Conservation (phyloP, 768 basidiomycete genomes). For the Boletellus ananiceps region DNA sequence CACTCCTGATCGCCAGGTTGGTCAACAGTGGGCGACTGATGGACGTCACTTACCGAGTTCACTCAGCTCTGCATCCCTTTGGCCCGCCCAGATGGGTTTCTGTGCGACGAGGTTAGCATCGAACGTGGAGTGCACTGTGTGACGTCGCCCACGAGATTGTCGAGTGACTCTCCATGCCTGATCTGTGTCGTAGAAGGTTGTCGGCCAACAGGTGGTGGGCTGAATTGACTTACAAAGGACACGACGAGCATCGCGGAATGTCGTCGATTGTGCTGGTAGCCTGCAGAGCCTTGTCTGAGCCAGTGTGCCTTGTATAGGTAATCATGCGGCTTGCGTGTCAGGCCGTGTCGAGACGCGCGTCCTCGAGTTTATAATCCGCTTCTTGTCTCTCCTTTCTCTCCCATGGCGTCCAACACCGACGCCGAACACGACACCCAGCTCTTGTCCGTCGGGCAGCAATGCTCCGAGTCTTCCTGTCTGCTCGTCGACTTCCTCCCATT, state of each 20-base stretch:
- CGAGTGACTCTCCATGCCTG: slow-evolving; percentile 73
- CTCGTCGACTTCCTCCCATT: slow-evolving; percentile 84
- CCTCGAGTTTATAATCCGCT: slow-evolving; percentile 17
- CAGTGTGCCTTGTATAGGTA: neutral
- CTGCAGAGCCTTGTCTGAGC: neutral
- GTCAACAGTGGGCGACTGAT: neutral
- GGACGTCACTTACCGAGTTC: slow-evolving; percentile 55
- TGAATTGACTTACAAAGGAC: slow-evolving; percentile 24
- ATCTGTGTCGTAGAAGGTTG: slow-evolving; percentile 37
- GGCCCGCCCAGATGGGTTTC: slow-evolving; percentile 67
- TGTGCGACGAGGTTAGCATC: slow-evolving; percentile 13
- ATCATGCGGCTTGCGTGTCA: slow-evolving; percentile 12
- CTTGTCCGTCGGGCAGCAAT: slow-evolving; percentile 66
- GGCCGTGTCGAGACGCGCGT: slow-evolving; percentile 23
- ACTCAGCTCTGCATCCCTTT: slow-evolving; percentile 66
- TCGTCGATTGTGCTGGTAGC: neutral
- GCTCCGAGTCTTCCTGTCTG: slow-evolving; percentile 59
- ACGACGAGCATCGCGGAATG: slow-evolving; percentile 18
- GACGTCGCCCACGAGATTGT: slow-evolving; percentile 54
- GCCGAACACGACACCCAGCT: slow-evolving; percentile 51
- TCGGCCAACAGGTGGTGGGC: neutral
- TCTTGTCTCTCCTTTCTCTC: slow-evolving; percentile 3
- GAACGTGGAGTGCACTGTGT: too few species aligned
- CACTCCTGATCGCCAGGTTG: slow-evolving; percentile 41
- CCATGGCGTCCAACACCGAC: slow-evolving; percentile 11